Evolutionary conservation across 2,329 filamentous ascomycete genomes (phyloP).

Genomic region (Podosphaera aphanis): DNA sequence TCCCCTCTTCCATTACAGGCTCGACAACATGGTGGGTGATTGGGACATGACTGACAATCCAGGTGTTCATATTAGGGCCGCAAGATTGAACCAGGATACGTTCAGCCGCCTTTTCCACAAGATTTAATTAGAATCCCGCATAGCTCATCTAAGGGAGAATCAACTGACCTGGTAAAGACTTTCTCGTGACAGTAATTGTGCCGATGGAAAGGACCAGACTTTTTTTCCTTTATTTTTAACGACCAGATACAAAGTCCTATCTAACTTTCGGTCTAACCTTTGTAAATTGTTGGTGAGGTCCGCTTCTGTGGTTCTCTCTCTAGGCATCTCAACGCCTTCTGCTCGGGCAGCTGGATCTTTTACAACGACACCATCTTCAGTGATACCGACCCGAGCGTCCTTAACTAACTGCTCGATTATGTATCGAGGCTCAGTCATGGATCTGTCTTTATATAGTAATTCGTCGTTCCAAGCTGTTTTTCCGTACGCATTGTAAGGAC

Average conservation of each 20-base stretch:
- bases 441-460: slow-evolving; percentile 49
- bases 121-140: background rate
- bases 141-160: background rate
- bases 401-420: slow-evolving; percentile 38
- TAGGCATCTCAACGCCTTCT: slow-evolving; percentile 47
- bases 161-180: slow-evolving; percentile 56
- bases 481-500: slow-evolving; percentile 54
- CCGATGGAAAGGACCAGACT: slow-evolving; percentile 63
- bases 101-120: slow-evolving; percentile 43
- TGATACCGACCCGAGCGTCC: slow-evolving; percentile 9
- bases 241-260: slow-evolving; percentile 67
- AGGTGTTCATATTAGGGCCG: slow-evolving; percentile 94
- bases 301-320: slow-evolving; percentile 50
- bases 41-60: slow-evolving; percentile 79
- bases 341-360: slow-evolving; percentile 27
- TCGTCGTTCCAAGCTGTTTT: slow-evolving; percentile 77
- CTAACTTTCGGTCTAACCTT: slow-evolving; percentile 58
- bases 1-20: slow-evolving; percentile 20
- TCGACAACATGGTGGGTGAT: slow-evolving; percentile 52
- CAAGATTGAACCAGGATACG: slow-evolving; percentile 54
- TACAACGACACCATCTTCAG: slow-evolving; percentile 49
- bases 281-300: slow-evolving; percentile 50
- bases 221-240: slow-evolving; percentile 45
- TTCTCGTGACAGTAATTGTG: slow-evolving; percentile 44
- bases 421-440: slow-evolving; percentile 25